phyloP scores from a whole-genome alignment of 305 asterid species.

The Rubia tinctorum region DNA sequence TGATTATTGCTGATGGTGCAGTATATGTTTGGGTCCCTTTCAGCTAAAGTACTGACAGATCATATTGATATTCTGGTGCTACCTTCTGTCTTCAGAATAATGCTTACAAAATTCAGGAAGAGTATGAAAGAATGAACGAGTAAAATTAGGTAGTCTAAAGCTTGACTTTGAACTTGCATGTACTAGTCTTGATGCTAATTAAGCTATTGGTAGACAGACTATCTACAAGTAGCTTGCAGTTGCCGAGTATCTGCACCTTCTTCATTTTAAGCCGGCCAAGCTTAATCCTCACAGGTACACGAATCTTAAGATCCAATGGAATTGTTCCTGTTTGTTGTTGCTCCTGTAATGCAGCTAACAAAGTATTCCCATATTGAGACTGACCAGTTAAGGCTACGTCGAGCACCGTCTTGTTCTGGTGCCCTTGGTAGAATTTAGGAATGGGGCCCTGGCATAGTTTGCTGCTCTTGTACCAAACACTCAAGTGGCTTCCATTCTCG shows the following conservation, averaged over 20 bases:
- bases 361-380: conserved; percentile 61
- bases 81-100: not conserved
- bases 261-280: conserved; percentile 68
- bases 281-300: conserved; percentile 69
- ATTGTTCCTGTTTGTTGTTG: conserved; percentile 79
- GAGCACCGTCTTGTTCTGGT: conserved; percentile 63
- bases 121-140: not conserved
- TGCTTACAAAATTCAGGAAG: not conserved
- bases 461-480: conserved; percentile 77
- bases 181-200: conserved; percentile 65
- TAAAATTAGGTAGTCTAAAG: conserved; percentile 33
- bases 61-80: not conserved
- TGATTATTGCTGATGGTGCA: not conserved
- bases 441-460: conserved; percentile 72
- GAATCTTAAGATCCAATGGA: conserved; percentile 75
- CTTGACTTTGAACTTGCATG: conserved; percentile 65
- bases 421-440: conserved; percentile 85
- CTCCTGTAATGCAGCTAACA: conserved; percentile 78
- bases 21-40: not conserved
- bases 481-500: conserved; percentile 73
- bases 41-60: not conserved
- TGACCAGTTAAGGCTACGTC: conserved; percentile 58
- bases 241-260: conserved; percentile 65
- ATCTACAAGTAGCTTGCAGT: conserved; percentile 76
- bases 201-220: conserved; percentile 65